Base-by-base conservation (phyloP, 768 basidiomycete species). In the Suillus paluster region DNA sequence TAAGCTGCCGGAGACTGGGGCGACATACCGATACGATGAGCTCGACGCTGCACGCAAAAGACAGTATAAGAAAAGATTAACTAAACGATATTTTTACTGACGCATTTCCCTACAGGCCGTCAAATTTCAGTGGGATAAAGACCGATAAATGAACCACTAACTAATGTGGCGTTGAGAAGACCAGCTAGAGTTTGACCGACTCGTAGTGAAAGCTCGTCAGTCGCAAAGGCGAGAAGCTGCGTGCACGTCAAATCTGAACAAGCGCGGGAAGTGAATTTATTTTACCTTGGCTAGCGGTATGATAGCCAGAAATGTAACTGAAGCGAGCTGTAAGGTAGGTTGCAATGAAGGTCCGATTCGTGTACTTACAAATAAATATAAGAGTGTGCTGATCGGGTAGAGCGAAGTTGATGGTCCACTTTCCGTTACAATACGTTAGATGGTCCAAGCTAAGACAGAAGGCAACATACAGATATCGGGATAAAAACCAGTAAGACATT, bases 171-270 rank as follows among this genome's bases (percentile, higher is more conserved):
- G 74, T 95, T 95, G 63, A 95, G 72, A 3, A 95, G 81, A 41
- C 93, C 93, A 3, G 92, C 92, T 9, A 94, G 77, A 1, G 92
- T 92, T 73, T 92, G 89, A 2, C 93, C 94, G 4, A 94, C 87
- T 27, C 92, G 86, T 56, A 93, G 68, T 5, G 94, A 91, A n/a
- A 95, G 66, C 63, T 95, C 91, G 63, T 95, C 94, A 0, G 94
- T 95, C 1, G 92, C 92, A 70, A 94, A 94, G 2, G 88, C 89
- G 3, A 95, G 81, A 6, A 94, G 75, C 89, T 92, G 61, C 2
- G 41, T 66, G 36, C 5, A 55, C 36, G 23, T 55, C 15, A 39
- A 39, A 55, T 38, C 9, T 39, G 5, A 54, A 38, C 54, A 39
- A 39, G 6, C 17, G 36, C 15, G 33, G 11, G n/a, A 39, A 55